Evolutionary conservation across 2,329 filamentous ascomycete species (phyloP), one percentile per base, ranked within the genome.

Genomic region (Claviceps spartinae): DNA sequence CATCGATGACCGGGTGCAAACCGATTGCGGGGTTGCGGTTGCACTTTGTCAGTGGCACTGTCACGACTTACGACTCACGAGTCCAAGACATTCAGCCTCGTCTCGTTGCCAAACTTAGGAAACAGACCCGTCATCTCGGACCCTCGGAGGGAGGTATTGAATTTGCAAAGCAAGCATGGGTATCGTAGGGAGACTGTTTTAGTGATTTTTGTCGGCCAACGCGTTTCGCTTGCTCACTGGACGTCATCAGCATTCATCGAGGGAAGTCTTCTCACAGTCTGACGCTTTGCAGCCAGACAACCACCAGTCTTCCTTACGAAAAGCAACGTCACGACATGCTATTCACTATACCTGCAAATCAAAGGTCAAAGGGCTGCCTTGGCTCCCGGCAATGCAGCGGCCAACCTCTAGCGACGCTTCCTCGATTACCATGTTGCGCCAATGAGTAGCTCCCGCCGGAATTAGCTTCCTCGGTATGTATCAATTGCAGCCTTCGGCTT

Each of bases 401-500:
- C 7, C 26, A 9, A 30, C 26, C 8, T 52, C 51, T 41, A 18
- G 37, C 51, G 42, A 48, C 22, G 38, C 16, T 38, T 20, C 48
- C 18, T 13, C 42, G 22, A 48, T n/a, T 52, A 42, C 42, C n/a
- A 24, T 44, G 20, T 20, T 14, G 13, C 11, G 42, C 51, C 41
- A 49, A 41, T 52, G 47, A 11, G 38, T 41, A 20, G 30, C 34
- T 22, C n/a, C 26, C 26, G 41, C 43, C 22, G 51, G 36, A 41
- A 49, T 30, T 3, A 30, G 26, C 26, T 30, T 30, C 26, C 2
- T 30, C 26, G 26, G 26, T 8, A 30, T 30, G 24, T 26, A 26
- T 9, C 30, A 11, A 36, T 50, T 18, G 47, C 26, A 24, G 37
- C 36, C 46, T 24, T 47, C 38, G 53, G 50, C 49, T 54, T 47